phyloP scores from a whole-genome alignment of 306 rosid genomes.

The Pyrus communis region DNA sequence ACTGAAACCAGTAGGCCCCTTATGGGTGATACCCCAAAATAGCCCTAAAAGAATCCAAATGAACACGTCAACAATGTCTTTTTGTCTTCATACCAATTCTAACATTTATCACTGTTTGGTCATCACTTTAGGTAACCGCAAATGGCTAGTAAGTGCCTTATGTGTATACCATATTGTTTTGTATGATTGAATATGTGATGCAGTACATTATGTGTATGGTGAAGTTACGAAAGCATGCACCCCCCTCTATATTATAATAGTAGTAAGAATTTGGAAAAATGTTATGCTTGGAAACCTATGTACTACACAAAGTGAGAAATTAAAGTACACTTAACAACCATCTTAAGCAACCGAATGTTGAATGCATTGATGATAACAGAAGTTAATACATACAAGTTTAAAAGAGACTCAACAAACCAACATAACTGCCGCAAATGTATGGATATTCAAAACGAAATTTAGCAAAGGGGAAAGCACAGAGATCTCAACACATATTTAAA shows the following conservation, averaged over 20 bases:
- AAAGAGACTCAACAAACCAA: constrained; percentile 9
- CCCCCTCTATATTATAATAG: neutral
- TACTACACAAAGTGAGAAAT: neutral
- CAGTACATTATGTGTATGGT: neutral
- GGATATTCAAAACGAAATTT: constrained; percentile 9
- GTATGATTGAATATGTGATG: neutral
- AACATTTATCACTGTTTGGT: neutral
- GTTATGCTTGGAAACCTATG: neutral
- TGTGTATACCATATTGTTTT: neutral
- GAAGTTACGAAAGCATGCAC: neutral
- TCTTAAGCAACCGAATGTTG: neutral
- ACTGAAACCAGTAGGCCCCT: neutral
- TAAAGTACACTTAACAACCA: neutral
- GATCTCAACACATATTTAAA: constrained; percentile 22
- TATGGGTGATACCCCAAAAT: neutral
- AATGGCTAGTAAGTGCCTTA: neutral
- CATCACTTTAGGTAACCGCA: neutral
- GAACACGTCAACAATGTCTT: neutral
- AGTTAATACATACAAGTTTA: neutral
- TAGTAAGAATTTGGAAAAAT: neutral
- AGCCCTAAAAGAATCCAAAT: neutral
- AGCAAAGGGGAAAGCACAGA: constrained; percentile 18
- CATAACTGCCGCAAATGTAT: constrained; percentile 10
- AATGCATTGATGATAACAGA: neutral
- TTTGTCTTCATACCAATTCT: neutral